Conservation (phyloP, 345 rosid species). For the Citrus glauca region DNA sequence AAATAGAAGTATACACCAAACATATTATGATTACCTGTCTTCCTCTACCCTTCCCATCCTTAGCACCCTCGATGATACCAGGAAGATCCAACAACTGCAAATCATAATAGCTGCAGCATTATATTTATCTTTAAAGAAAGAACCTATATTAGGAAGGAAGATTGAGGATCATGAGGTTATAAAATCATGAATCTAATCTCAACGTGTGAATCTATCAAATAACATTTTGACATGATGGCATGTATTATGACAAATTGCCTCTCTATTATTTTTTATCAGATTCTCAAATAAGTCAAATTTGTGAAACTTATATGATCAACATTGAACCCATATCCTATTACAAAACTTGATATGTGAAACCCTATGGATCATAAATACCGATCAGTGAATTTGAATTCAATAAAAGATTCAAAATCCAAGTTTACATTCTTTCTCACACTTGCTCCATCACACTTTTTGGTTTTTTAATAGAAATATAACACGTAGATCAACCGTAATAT, state of each 20-base stretch:
- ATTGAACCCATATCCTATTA: background rate
- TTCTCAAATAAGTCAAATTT: background rate
- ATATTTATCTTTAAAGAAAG: background rate
- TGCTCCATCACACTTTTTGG: background rate
- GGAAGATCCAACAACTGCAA: conserved; percentile 93
- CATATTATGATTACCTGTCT: conserved; percentile 54
- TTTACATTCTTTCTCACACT: background rate
- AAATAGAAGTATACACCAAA: background rate
- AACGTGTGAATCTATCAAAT: background rate
- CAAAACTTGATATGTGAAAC: background rate
- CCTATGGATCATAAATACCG: background rate
- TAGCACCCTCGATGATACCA: conserved; percentile 99
- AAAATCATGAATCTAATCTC: background rate
- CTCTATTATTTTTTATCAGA: background rate
- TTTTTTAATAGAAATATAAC: background rate
- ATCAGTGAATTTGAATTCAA: background rate
- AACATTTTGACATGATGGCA: background rate
- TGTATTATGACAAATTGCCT: background rate
- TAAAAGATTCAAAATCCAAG: background rate
- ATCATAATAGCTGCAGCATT: background rate
- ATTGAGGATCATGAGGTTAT: background rate
- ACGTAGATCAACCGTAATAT: background rate
- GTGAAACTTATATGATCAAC: background rate
- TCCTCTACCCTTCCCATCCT: conserved; percentile 99
- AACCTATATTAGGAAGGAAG: background rate